Evolutionary conservation across 2,329 filamentous ascomycete genomes (phyloP), one percentile per base, ranked within the genome.

Genomic region (Sporothrix variecibatus): DNA sequence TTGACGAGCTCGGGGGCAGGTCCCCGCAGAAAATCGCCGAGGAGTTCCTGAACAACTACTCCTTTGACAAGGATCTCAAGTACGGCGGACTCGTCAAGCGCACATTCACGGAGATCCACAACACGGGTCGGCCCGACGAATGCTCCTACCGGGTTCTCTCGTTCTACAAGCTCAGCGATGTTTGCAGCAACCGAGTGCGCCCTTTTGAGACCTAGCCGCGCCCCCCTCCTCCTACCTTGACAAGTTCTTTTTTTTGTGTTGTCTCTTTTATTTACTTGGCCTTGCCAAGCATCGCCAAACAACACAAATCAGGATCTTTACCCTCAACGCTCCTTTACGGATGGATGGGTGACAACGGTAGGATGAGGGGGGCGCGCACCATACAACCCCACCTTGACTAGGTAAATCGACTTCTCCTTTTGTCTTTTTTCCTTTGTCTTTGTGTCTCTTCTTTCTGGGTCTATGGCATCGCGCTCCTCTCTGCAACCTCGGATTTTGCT

Each of bases 211-310:
- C 23, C 2, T 65, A 46, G 23, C 6, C 9, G 62, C 34, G 34
- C 34, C 34, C 62, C 62, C 62, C 62, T 65, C 62, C 62, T 65
- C 23, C 17, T 65, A 46, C 62, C 23, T 51, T 68, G 43, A 51
- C 31, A 8, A 6, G 43, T 23, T 5, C 26, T 68, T 34, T n/a
- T 43, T 68, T 68, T 34, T 51, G 40, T 68, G 26, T 51, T 34
- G 17, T 12, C 38, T 64, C 38, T 38, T 64, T 31, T 64, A 5
- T 40, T 64, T 7, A 23, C 7, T 23, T 43, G 20, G 15, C 43
- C 9, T 11, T 43, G 40, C 40, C 40, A 43, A 49, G 15, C 43
- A 20, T 15, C 43, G 15, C 43, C 12, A 60, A 34, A 7, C 31
- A 40, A 23, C 58, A 62, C 58, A 62, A 5, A 62, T 38, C 8